Percentiles rank a stretch among this genome's conserved stretches.
phyloP scores from a whole-genome alignment of 495 filamentous ascomycete species.

The Penicillium soppii region DNA sequence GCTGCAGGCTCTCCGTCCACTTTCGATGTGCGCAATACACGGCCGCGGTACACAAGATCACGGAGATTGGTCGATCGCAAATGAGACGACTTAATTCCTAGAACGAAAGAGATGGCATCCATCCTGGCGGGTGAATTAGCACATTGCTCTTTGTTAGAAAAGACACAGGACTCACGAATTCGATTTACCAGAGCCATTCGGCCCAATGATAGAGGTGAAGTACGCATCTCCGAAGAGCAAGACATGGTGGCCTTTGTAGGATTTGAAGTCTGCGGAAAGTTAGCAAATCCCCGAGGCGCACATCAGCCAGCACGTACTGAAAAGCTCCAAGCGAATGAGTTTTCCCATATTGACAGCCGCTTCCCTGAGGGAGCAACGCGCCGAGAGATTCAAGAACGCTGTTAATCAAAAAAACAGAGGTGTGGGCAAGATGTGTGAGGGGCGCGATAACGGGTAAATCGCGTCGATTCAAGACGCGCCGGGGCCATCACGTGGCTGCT shows the following conservation, averaged over 20 bases:
- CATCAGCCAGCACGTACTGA: slow-evolving; percentile 59
- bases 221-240: slow-evolving; percentile 97
- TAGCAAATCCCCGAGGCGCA: slow-evolving; percentile 17
- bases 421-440: slow-evolving; percentile 19
- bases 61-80: slow-evolving; percentile 91
- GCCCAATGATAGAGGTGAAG: slow-evolving; percentile 98
- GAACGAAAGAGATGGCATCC: slow-evolving; percentile 99
- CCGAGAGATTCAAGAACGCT: slow-evolving; percentile 13
- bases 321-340: slow-evolving; percentile 90
- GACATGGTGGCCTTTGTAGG: slow-evolving; percentile 93
- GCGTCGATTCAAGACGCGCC: slow-evolving; percentile 23
- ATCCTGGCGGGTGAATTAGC: slow-evolving; percentile 62
- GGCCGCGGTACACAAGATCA: slow-evolving; percentile 94
- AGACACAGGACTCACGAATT: slow-evolving; percentile 71
- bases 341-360: slow-evolving; percentile 67
- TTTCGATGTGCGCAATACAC: slow-evolving; percentile 86
- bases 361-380: slow-evolving; percentile 30
- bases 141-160: not conserved
- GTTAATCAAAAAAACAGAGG: slow-evolving; percentile 8
- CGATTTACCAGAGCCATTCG: slow-evolving; percentile 99
- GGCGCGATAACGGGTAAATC: slow-evolving; percentile 28
- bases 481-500: slow-evolving; percentile 20
- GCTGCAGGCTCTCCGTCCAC: slow-evolving; percentile 77
- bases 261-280: slow-evolving; percentile 84
- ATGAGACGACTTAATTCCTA: slow-evolving; percentile 97